Evolutionary conservation across 176 grass and related monocot genomes (phyloP), one percentile per base, ranked within the genome.

Genomic region (Musa troglodytarum): DNA sequence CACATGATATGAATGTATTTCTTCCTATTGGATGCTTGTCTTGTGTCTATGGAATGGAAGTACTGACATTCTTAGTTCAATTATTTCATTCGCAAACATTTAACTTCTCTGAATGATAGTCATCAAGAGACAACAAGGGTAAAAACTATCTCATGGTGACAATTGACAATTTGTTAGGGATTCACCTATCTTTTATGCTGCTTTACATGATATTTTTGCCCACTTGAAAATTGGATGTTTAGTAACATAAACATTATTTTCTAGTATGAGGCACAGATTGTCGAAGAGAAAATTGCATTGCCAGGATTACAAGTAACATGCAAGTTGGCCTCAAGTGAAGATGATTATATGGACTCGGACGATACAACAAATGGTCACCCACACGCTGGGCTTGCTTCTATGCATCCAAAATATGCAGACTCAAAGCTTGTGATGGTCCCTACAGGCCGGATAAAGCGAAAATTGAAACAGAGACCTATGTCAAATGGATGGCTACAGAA

Each of bases 291-390:
- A 29, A 81, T 77, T 59, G 54, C 86, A 71, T 86, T 94, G 54
- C 84, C 84, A 81, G 88, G 86, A 25, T 91, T 99, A 63, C 84
- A 81, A 82, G 87, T 77, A 16, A 87, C 84, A 52, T 89, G 86
- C 66, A 86, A 84, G 84, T 92, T 87, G 75, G 82, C 82, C 16
- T 99, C 95, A 26, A 94, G 95, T 20, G 95, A 99, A 77, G 95
- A 99, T 87, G 95, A 99, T 74, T 89, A 92, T 69, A 84, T 77
- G 0, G 88, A 93, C 79, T 94, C 90, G 11, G 90, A 99, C 82
- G 90, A 88, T 66, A 91, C 90, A 19, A 75, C 94, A 85, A 92
- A 83, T 82, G 84, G 85, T 80, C 83, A 71, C 24, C 69, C 68
- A 68, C 87, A 89, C 68, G 63, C 84, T 67, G 59, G 84, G 59